Evolutionary conservation across 768 basidiomycete genomes (phyloP).

Genomic region (Amanita subjunquillea): DNA sequence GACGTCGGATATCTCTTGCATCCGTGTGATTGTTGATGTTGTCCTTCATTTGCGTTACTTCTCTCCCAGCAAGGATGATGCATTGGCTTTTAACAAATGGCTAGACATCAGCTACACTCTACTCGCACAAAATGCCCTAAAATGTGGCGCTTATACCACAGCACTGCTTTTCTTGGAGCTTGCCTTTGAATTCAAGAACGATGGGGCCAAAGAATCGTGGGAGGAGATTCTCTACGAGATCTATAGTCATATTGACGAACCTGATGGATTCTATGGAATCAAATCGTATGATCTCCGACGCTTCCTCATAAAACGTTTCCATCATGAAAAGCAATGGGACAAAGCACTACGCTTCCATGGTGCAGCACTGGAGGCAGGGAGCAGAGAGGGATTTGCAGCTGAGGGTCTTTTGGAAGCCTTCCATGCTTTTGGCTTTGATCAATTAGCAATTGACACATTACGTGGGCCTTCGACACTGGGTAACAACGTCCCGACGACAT

Average conservation of each 20-base stretch:
- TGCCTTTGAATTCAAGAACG: conserved; percentile 37
- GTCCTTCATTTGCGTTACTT: conserved; percentile 77
- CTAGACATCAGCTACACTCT: conserved; percentile 64
- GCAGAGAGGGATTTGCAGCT: conserved; percentile 28
- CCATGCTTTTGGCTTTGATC: conserved; percentile 84
- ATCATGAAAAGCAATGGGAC: conserved; percentile 90
- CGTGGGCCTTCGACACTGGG: conserved; percentile 27
- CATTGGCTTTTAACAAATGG: conserved; percentile 66
- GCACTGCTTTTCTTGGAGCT: conserved; percentile 86
- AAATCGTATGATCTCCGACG: conserved; percentile 64
- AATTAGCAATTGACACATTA: conserved; percentile 67
- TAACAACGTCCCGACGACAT: conserved; percentile 17
- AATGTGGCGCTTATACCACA: conserved; percentile 80
- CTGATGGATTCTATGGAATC: conserved; percentile 97
- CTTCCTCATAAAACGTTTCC: conserved; percentile 76
- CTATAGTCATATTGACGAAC: conserved; percentile 93
- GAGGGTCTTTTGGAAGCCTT: conserved; percentile 72
- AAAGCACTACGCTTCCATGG: conserved; percentile 88
- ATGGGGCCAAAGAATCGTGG: conserved; percentile 16
- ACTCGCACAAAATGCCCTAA: conserved; percentile 63
- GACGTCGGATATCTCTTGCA: conserved; percentile 27
- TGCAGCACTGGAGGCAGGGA: conserved; percentile 64
- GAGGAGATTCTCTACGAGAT: conserved; percentile 84
- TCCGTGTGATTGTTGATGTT: conserved; percentile 59
- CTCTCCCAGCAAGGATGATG: conserved; percentile 25